phyloP scores from a whole-genome alignment of 345 rosid genomes.

The Erodium maritimum region DNA sequence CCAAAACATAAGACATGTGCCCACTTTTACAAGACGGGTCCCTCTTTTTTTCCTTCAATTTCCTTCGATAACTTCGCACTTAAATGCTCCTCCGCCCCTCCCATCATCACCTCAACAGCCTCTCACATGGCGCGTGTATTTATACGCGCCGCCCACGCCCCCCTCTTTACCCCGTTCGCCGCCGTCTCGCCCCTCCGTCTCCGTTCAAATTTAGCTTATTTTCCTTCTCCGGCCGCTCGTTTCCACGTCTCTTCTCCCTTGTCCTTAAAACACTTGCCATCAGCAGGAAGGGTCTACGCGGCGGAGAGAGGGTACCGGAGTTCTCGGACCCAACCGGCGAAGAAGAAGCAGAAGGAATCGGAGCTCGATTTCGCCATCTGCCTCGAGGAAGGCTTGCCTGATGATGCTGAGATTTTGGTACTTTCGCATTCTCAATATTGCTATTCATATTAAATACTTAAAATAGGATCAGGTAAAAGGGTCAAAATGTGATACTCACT shows the following conservation, averaged over 20 bases:
- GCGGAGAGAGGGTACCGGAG: conserved; percentile 61
- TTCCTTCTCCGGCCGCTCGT: conserved; percentile 6
- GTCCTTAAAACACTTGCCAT: conserved; percentile 20
- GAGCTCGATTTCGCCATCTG: conserved; percentile 75
- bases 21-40: too few relatives aligned
- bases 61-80: too few relatives aligned
- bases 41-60: too few relatives aligned
- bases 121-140: conserved; percentile 38
- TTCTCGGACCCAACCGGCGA: conserved; percentile 32
- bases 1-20: too few relatives aligned
- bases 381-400: conserved; percentile 73
- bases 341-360: conserved; percentile 43
- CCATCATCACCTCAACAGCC: too few relatives aligned
- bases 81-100: conserved; percentile 14
- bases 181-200: conserved; percentile 5
- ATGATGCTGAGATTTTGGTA: conserved; percentile 82
- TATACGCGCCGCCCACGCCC: conserved; percentile 30
- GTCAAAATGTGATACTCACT: too few relatives aligned
- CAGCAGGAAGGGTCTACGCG: conserved; percentile 22
- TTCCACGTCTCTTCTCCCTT: conserved; percentile 8
- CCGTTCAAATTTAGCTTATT: conserved; percentile 9
- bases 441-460: too few relatives aligned
- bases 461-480: too few relatives aligned
- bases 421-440: neutral
- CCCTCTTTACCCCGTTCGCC: conserved; percentile 13